Base-by-base conservation (phyloP, 345 rosid species). In the Syzygium oleosum region DNA sequence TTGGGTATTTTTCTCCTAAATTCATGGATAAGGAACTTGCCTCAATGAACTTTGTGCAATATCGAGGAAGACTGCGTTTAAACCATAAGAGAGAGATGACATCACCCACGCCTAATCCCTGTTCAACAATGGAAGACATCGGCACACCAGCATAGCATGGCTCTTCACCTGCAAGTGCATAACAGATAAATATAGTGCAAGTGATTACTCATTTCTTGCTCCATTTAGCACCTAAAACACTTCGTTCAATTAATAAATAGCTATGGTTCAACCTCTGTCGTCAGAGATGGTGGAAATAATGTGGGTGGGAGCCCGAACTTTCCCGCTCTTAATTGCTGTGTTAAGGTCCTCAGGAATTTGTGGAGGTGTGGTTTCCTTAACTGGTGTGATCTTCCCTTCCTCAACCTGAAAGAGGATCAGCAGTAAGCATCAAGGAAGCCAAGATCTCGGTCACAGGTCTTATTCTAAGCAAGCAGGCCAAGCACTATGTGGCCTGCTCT, bases 71-170 rank as follows among this genome's bases (percentile, higher is more conserved):
- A 89, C 99, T 96, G 46, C 99, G 97, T 84, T 97, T 96, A 93
- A 96, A 97, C 99, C 99, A 97, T 89, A 96, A 91, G 38, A 96
- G 97, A 86, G 99, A 97, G 90, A 98, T 96, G 89, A 96, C 99
- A 91, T 98, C 99, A 89, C 99, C 99, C 73, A 98, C 97, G 73
- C 99, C 99, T 85, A 89, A 93, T 84, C 99, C 99, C 88, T 89
- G 96, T 90, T 98, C 99, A 88, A 98, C 89, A 89, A 98, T 98
- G 80, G 98, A 96, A 84, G 99, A 96, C 99, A 97, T 97, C n/a
- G 99, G 99, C 85, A 97, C 98, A 91, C 99, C 99, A 88, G 97
- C 98, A 91, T 96, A 98, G 94, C 98, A 95, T 63, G 99, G 99
- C 92, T 98, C 99, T 90, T 98, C 99, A 77, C 99, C 99, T 98